Conservation (phyloP, 2,329 filamentous ascomycete species). For the Venturia oleaginea region DNA sequence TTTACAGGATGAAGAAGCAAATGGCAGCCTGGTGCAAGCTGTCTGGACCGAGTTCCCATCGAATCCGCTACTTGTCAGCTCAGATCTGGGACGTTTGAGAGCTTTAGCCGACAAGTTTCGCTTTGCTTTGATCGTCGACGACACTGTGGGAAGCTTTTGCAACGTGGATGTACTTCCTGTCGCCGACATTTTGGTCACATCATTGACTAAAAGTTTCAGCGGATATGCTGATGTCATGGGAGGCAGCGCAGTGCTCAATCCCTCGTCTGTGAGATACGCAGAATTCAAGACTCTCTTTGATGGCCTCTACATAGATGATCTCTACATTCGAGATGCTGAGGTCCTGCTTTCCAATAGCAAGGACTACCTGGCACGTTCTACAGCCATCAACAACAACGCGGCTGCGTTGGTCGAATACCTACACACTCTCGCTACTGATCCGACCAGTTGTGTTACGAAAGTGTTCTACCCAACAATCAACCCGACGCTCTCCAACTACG, state of each 20-base stretch:
- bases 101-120: conserved; percentile 31
- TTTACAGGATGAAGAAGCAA: background rate
- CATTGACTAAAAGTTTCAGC: conserved; percentile 50
- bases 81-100: conserved; percentile 33
- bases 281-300: conserved; percentile 27
- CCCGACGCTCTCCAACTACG: conserved; percentile 22
- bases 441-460: conserved; percentile 23
- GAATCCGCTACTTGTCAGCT: conserved; percentile 37
- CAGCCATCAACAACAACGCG: conserved; percentile 37
- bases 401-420: conserved; percentile 34
- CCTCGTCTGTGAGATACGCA: conserved; percentile 33
- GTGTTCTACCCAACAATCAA: conserved; percentile 38
- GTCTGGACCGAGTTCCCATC: conserved; percentile 37
- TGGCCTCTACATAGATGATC: conserved; percentile 34
- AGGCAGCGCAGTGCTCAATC: conserved; percentile 43
- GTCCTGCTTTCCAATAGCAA: conserved; percentile 38
- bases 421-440: conserved; percentile 21
- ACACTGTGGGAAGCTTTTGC: conserved; percentile 28
- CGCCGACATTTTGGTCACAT: conserved; percentile 43
- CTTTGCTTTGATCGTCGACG: conserved; percentile 27
- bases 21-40: conserved; percentile 11
- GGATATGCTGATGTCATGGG: conserved; percentile 49
- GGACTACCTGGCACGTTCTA: conserved; percentile 34
- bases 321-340: conserved; percentile 40
- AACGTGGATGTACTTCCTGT: conserved; percentile 38